Evolutionary conservation across 345 rosid species (phyloP).

Genomic region (Clausena lansium): DNA sequence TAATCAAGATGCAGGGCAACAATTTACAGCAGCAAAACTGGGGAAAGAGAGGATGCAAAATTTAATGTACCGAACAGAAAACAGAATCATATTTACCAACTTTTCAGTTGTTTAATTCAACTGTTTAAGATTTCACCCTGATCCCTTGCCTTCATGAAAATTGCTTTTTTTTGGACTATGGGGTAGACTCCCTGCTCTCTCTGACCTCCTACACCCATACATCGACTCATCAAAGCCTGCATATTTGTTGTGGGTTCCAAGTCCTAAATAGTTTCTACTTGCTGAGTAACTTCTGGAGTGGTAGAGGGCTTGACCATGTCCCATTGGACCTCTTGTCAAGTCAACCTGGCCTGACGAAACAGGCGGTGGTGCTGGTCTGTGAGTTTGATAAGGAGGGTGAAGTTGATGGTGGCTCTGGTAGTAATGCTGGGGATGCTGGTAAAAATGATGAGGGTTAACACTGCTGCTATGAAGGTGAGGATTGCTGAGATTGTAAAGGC

Average conservation of each 20-base stretch:
- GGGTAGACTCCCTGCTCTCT: constrained; percentile 52
- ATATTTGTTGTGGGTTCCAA: constrained; percentile 25
- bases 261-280: constrained; percentile 29
- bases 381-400: constrained; percentile 26
- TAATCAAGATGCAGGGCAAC: not conserved
- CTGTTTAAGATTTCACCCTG: not conserved
- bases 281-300: constrained; percentile 22
- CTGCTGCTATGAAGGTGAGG: constrained; percentile 16
- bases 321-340: constrained; percentile 19
- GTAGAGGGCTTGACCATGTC: constrained; percentile 14
- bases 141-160: constrained; percentile 16
- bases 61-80: not conserved
- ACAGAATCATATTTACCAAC: not conserved
- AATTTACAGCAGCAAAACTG: not conserved
- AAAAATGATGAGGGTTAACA: constrained; percentile 17
- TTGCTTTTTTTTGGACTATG: constrained; percentile 38
- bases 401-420: constrained; percentile 30
- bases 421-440: constrained; percentile 33
- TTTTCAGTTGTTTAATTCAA: not conserved
- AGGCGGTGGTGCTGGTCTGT: constrained; percentile 2
- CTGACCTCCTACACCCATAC: constrained; percentile 23
- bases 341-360: constrained; percentile 20
- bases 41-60: not conserved
- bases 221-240: constrained; percentile 33
- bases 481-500: constrained; percentile 40